Evolutionary conservation across 2,329 filamentous ascomycete genomes (phyloP).

Genomic region (Sporothrix pseudoabietina): DNA sequence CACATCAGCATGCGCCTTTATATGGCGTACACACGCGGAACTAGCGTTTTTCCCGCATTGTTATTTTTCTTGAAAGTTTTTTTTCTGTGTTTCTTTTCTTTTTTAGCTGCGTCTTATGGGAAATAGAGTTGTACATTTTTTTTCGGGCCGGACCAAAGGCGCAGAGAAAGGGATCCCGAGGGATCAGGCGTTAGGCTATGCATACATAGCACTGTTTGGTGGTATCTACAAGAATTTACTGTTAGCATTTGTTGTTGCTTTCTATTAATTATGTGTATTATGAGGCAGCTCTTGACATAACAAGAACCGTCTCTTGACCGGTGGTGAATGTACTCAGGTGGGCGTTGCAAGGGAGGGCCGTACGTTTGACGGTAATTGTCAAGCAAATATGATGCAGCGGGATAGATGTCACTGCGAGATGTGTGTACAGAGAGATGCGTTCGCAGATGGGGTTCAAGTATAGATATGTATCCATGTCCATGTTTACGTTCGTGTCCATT

Average conservation of each 20-base stretch:
- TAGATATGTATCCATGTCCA: not conserved
- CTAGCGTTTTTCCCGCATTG: not conserved
- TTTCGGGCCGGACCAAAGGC: constrained; percentile 23
- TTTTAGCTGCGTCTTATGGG: constrained; percentile 22
- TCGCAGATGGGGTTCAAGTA: not conserved
- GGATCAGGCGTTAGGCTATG: constrained; percentile 28
- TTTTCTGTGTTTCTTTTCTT: not conserved
- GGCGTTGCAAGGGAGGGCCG: too few species aligned
- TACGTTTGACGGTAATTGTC: too few species aligned
- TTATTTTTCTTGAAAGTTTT: not conserved
- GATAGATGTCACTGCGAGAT: too few species aligned
- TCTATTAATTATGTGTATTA: too few species aligned
- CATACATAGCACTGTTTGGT: not conserved
- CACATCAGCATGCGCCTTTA: not conserved
- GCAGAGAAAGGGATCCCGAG: constrained; percentile 20
- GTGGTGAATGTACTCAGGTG: too few species aligned
- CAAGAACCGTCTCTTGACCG: too few species aligned
- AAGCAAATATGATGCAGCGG: too few species aligned
- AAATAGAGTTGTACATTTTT: constrained; percentile 32
- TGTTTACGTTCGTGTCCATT: too few species aligned
- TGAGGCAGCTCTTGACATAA: too few species aligned
- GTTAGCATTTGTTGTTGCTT: not conserved
- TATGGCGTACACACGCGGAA: constrained; percentile 23
- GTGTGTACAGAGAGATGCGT: not conserved
- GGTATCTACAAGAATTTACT: not conserved